These are phyloP conservation scores for Glutinoglossum americanum DNA, from an alignment of 495 filamentous ascomycete species.

Conservation along the genomic window DNA sequence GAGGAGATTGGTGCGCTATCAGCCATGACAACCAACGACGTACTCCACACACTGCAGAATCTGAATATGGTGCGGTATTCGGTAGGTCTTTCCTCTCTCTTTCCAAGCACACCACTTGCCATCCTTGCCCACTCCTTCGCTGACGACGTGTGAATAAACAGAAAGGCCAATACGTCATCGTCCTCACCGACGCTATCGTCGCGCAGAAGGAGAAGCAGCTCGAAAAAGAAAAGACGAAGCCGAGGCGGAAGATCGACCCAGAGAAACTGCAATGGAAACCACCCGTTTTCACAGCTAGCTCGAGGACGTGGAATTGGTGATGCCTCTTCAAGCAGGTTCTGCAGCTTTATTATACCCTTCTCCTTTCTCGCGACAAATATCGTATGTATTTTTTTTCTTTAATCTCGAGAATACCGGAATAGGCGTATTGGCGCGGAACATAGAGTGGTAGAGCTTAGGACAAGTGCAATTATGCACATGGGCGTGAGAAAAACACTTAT, in stretches of 20 bases:
- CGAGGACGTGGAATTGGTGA: constrained; percentile 90
- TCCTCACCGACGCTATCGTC: constrained; percentile 58
- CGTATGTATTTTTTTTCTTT: too few relatives aligned
- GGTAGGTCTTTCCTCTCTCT: constrained; percentile 18
- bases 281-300: constrained; percentile 74
- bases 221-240: constrained; percentile 57
- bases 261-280: constrained; percentile 81
- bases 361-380: too few relatives aligned
- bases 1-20: constrained; percentile 58
- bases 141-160: too few relatives aligned
- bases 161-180: constrained; percentile 85
- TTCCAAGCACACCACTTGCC: too few relatives aligned
- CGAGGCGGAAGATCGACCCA: constrained; percentile 51
- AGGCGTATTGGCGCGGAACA: too few relatives aligned
- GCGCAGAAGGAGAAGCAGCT: constrained; percentile 49
- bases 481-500: too few relatives aligned
- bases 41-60: constrained; percentile 78
- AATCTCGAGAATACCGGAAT: too few relatives aligned
- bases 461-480: too few relatives aligned
- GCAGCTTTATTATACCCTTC: too few relatives aligned
- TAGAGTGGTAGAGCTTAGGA: too few relatives aligned
- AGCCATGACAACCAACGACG: constrained; percentile 89
- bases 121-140: not conserved
- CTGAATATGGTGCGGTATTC: constrained; percentile 88
- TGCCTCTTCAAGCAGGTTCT: too few relatives aligned